Evolutionary conservation across 2,329 filamentous ascomycete genomes (phyloP).

Genomic region (Colletotrichum sp.): DNA sequence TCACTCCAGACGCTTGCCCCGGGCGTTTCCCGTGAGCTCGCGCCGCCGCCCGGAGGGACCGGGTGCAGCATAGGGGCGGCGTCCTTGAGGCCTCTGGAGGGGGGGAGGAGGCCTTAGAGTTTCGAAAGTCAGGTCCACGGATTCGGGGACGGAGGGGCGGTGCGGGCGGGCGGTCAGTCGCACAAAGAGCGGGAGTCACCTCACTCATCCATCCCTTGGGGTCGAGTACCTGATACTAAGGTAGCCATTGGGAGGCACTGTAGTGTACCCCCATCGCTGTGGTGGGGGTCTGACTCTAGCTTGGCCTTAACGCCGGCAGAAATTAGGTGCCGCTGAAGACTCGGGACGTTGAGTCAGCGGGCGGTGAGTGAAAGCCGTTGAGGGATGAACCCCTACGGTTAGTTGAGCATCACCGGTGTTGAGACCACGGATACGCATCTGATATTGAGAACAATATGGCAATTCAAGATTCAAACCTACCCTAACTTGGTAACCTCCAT

Average conservation of each 20-base stretch:
- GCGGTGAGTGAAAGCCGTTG: background rate
- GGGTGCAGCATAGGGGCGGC: no score
- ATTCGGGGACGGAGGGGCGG: background rate
- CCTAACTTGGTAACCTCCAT: background rate
- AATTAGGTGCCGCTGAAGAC: background rate
- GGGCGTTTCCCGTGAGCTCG: no score
- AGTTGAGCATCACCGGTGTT: background rate
- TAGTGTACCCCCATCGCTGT: background rate
- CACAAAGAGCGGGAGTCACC: background rate
- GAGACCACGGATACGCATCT: background rate
- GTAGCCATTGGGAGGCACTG: background rate
- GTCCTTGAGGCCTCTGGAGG: no score
- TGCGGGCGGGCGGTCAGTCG: background rate
- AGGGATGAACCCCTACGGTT: background rate
- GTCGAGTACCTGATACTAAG: background rate
- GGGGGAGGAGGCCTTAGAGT: background rate
- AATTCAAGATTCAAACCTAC: background rate
- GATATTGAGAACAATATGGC: background rate
- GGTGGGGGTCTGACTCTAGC: background rate
- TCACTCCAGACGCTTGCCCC: no score
- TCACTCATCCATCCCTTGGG: background rate
- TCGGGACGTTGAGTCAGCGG: background rate
- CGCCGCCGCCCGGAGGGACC: no score
- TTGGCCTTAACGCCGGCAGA: background rate
- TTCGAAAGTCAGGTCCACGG: background rate